Base-by-base conservation (phyloP, 257 asterid species). In the Capsicum baccatum region DNA sequence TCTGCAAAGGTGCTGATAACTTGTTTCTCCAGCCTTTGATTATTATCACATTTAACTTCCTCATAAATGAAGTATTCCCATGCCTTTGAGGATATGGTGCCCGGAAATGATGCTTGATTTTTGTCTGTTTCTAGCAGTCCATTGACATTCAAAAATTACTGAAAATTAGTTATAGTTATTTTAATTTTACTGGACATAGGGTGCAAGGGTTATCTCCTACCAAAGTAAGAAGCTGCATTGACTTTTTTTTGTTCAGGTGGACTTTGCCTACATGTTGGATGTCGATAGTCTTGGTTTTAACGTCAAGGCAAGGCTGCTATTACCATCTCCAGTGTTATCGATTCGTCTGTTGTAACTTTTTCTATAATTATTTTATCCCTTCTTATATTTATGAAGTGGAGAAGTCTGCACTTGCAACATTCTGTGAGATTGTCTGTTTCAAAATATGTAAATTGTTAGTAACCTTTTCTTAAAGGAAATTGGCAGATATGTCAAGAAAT, bases 221-320 rank as follows among this genome's bases (percentile, higher is more conserved):
- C 73, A 83, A 35, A 67, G 39, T 68, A 79, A 33, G 79, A 73
- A 35, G 60, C 66, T n/a, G 62, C 67, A 35, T 15, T n/a, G 68
- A 21, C 79, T 69, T 26, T 54, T 50, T 44, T 54, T 50, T 48
- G 33, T 57, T 64, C 94, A 96, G 99, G 97, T 96, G 85, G 97
- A 94, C 33, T 94, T 62, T 82, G 97, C 98, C 0, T 64, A 92
- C 89, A 96, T 96, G 90, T 63, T 94, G 91, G 98, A 96, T 83
- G 85, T 94, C 33, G 99, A 96, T 89, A 96, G 98, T 84, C 92
- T 96, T 85, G 99, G 99, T 70, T 89, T 96, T 88, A 92, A 92
- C 85, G 99, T 92, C 84, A 94, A 96, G 99, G 99, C 94, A 85
- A 82, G 82, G 58, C 68, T 50, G 81, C 78, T 52, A 63, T 83